Evolutionary conservation across 163 green algal genomes (phyloP).

Genomic region (Chlorella variabilis): DNA sequence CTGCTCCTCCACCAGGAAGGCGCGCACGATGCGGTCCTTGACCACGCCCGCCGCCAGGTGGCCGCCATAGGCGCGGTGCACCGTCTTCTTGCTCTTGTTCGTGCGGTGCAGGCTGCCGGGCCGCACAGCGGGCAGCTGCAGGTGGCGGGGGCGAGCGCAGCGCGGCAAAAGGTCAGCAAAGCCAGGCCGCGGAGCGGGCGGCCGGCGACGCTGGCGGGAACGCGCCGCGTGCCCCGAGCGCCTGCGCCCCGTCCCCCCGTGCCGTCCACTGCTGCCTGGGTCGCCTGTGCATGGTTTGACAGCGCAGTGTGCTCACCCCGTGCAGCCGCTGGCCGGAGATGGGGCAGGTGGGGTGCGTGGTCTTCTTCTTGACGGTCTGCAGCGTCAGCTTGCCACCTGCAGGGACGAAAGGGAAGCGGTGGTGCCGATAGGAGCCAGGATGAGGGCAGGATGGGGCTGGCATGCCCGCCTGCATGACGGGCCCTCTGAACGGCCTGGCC

Average conservation of each 20-base stretch:
- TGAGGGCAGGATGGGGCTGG: neutral
- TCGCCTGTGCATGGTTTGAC: neutral
- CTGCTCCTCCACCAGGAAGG: slow-evolving; percentile 99
- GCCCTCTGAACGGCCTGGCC: neutral
- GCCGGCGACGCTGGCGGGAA: no score
- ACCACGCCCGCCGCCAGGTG: slow-evolving; percentile 90
- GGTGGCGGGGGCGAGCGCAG: neutral
- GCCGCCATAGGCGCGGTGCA: slow-evolving; percentile 96
- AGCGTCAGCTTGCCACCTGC: slow-evolving; percentile 88
- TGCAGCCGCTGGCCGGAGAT: slow-evolving; percentile 84
- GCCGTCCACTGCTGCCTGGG: no score
- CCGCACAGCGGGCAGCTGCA: slow-evolving; percentile 80
- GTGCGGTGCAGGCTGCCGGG: slow-evolving; percentile 76
- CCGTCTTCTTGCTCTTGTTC: slow-evolving; percentile 91
- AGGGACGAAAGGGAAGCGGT: no score
- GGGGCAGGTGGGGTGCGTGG: slow-evolving; percentile 81
- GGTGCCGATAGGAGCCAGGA: neutral
- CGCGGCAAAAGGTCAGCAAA: neutral
- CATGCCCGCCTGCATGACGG: neutral
- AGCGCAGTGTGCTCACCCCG: slow-evolving; percentile 68
- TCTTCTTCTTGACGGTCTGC: slow-evolving; percentile 89
- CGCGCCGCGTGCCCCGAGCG: neutral
- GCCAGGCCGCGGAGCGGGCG: neutral
- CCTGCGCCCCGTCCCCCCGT: neutral
- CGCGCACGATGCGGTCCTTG: slow-evolving; percentile 93